Conservation (phyloP, 805 yeast genomes). For the Cyberlindnera amylophila region DNA sequence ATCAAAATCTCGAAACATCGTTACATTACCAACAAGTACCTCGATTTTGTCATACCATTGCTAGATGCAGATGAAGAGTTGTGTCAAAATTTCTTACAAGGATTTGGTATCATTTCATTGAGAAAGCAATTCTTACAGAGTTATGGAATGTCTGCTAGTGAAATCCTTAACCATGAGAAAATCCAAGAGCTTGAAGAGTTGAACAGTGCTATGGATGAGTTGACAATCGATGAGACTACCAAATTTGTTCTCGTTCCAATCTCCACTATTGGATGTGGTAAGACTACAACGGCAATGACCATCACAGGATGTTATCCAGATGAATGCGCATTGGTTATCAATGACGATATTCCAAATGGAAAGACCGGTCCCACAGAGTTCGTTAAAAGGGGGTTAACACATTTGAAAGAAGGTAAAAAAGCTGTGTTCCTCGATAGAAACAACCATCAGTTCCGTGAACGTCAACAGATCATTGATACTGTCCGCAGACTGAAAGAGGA, state of each 20-base stretch:
- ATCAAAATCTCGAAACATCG: conserved; percentile 49
- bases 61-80: conserved; percentile 47
- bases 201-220: conserved; percentile 34
- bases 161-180: conserved; percentile 46
- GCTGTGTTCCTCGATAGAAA: conserved; percentile 79
- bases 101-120: conserved; percentile 71
- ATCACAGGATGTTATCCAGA: conserved; percentile 49
- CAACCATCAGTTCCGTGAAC: conserved; percentile 69
- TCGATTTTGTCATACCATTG: conserved; percentile 59
- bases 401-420: conserved; percentile 32
- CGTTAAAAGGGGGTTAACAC: conserved; percentile 42
- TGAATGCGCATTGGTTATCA: conserved; percentile 72
- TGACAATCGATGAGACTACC: conserved; percentile 33
- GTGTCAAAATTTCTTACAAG: conserved; percentile 42
- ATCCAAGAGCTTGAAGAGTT: conserved; percentile 35
- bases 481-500: conserved; percentile 40
- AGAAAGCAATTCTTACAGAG: conserved; percentile 60
- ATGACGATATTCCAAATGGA: conserved; percentile 61
- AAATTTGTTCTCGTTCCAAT: conserved; percentile 74
- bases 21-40: conserved; percentile 59
- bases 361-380: conserved; percentile 45
- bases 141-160: conserved; percentile 54
- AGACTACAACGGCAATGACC: conserved; percentile 74
- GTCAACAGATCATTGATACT: conserved; percentile 60
- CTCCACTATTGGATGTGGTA: conserved; percentile 93